These are phyloP conservation scores for Scedosporium minutisporum DNA, from an alignment of 2,329 filamentous ascomycete species.

Conservation along the genomic window DNA sequence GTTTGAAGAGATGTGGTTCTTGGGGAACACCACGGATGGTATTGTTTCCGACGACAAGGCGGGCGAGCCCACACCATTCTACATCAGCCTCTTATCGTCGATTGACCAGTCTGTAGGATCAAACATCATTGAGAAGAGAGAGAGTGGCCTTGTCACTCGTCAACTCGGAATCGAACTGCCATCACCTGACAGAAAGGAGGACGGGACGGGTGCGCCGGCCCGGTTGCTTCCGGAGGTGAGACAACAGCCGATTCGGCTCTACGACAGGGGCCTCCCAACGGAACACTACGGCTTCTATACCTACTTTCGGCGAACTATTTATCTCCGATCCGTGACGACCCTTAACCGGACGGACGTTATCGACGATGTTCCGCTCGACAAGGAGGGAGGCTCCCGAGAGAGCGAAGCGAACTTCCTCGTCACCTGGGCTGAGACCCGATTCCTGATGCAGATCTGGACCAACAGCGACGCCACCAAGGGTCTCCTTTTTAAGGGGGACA, in stretches of 20 bases:
- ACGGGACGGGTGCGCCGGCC: conserved; percentile 65
- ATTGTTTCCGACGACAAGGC: conserved; percentile 58
- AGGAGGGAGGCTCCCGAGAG: conserved; percentile 43
- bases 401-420: conserved; percentile 45
- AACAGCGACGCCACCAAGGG: conserved; percentile 30
- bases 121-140: conserved; percentile 17
- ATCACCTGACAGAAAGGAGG: conserved; percentile 47
- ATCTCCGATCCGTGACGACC: conserved; percentile 52
- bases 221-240: conserved; percentile 60
- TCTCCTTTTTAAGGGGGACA: conserved; percentile 24
- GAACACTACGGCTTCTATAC: conserved; percentile 94
- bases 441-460: conserved; percentile 59
- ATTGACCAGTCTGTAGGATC: conserved; percentile 22
- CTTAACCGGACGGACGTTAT: conserved; percentile 33
- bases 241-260: conserved; percentile 75
- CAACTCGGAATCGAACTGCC: conserved; percentile 42
- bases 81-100: conserved; percentile 59
- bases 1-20: conserved; percentile 65
- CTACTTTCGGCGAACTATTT: conserved; percentile 82
- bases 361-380: conserved; percentile 35
- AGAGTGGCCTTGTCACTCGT: conserved; percentile 13
- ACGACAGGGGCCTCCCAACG: conserved; percentile 66
- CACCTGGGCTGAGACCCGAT: conserved; percentile 51
- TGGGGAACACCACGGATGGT: conserved; percentile 78
- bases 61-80: conserved; percentile 83